Base-by-base conservation (phyloP, 2,329 filamentous ascomycete species). In the Teratosphaeria nubilosa region DNA sequence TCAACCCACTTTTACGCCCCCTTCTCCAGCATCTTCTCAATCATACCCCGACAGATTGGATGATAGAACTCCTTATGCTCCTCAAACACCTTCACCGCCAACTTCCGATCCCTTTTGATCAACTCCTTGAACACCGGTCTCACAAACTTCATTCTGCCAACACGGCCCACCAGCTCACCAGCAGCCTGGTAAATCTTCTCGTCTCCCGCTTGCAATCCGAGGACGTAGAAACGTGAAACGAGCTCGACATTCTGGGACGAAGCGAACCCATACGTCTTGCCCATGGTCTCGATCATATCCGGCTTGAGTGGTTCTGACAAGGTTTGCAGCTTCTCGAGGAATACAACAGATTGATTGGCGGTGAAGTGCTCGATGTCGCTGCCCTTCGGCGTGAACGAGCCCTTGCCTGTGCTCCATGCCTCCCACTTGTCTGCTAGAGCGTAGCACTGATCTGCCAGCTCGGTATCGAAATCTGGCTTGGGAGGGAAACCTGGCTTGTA, bases 101-200 rank as follows among this genome's bases (percentile, higher is more conserved):
- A 74, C 27, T 84, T 77, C 53, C 83, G 78, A 74, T 96, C 86
- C 45, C 88, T 83, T 71, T 85, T 84, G 68, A 87, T 86, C 64
- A 99, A 76, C 54, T 83, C 81, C 61, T 87, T 82, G 76, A 87
- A 96, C 69, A 97, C 75, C 24, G 92, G 90, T 53, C 92, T 80
- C 59, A 97, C 92, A 73, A 92, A 97, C 81, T 97, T 97, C 94
- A 99, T 97, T 58, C 94, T 80, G 13, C 94, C 94, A 25, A 96
- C 91, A 56, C 81, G 80, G 32, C 89, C 88, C 45, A 97, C 78
- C 57, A 96, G 77, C 59, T 88, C 83, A 1, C 87, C 85, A 0
- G 90, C 84, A 1, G 86, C 86, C 60, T 83, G 71, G 67, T 92
- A 90, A 41, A 87, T 82, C 58, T 79, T 82, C 55, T 80, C 73